A percentile compares a stretch with the other conserved stretches of the same genome.
These are phyloP conservation scores for Mycena galopus DNA, from an alignment of 768 basidiomycete genomes.

Conservation along the genomic window DNA sequence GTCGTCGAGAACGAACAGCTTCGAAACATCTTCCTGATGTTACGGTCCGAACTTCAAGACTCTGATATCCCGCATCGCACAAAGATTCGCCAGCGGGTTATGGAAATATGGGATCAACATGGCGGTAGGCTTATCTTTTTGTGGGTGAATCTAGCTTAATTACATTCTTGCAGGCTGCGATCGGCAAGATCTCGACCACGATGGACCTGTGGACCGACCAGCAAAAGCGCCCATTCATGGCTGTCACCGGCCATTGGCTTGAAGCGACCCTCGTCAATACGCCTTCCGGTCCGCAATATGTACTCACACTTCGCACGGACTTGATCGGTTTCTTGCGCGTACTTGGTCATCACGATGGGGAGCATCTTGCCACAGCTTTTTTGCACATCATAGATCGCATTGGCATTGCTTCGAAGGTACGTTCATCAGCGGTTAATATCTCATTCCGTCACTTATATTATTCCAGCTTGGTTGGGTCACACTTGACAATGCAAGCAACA, in stretches of 20 bases:
- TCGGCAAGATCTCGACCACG: conserved; percentile 52
- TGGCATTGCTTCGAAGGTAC: conserved; percentile 43
- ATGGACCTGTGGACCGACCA: conserved; percentile 54
- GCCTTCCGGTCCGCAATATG: conserved; percentile 38
- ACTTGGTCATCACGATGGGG: conserved; percentile 52
- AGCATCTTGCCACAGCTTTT: conserved; percentile 50
- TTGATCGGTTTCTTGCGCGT: conserved; percentile 53
- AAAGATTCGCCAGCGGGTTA: conserved; percentile 38
- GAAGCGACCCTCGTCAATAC: conserved; percentile 36
- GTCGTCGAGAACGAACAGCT: conserved; percentile 34
- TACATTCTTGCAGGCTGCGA: conserved; percentile 37
- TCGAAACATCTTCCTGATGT: conserved; percentile 36
- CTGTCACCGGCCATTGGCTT: conserved; percentile 58
- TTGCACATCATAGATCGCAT: conserved; percentile 45
- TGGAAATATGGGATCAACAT: conserved; percentile 38
- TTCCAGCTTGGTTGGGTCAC: conserved; percentile 29
- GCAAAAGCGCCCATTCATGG: conserved; percentile 54
- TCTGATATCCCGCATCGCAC: conserved; percentile 48
- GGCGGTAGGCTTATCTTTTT: conserved; percentile 19
- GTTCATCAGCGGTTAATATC: neutral
- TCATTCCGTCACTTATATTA: neutral
- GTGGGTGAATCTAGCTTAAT: neutral
- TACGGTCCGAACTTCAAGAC: conserved; percentile 45
- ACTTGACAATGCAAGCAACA: conserved; percentile 25
- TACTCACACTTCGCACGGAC: conserved; percentile 42